Conservation (phyloP, 2,329 filamentous ascomycete species). For the Fusarium sp. region DNA sequence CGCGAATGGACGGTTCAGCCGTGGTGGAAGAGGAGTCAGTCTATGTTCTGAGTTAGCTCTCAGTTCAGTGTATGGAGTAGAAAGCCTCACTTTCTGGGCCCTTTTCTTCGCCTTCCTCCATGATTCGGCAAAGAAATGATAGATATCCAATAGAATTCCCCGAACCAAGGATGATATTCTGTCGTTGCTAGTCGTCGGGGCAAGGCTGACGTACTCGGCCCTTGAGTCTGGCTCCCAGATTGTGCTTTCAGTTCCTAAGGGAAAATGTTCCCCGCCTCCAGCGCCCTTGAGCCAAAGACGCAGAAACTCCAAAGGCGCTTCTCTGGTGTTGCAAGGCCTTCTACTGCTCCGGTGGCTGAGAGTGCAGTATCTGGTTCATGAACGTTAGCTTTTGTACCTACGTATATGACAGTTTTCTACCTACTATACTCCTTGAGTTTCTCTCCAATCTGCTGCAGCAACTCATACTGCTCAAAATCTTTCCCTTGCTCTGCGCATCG, state of each 20-base stretch:
- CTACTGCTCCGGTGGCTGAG: not conserved
- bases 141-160: not conserved
- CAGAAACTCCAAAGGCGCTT: not conserved
- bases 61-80: no score
- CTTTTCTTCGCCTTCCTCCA: not conserved
- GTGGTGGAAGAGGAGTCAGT: not conserved
- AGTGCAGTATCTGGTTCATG: not conserved
- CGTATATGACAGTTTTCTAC: not conserved
- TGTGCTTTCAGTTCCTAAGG: not conserved
- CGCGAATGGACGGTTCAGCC: not conserved
- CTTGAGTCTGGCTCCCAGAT: not conserved
- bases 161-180: not conserved
- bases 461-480: not conserved
- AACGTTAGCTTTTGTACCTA: not conserved
- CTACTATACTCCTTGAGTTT: not conserved
- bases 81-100: not conserved
- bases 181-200: not conserved
- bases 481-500: not conserved
- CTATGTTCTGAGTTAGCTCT: not conserved
- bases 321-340: not conserved
- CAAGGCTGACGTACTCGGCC: not conserved
- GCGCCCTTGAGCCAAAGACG: not conserved
- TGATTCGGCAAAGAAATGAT: not conserved
- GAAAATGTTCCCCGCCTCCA: not conserved
- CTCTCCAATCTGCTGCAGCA: not conserved